Conservation (phyloP, 768 basidiomycete species). For the Agaricus blazei region DNA sequence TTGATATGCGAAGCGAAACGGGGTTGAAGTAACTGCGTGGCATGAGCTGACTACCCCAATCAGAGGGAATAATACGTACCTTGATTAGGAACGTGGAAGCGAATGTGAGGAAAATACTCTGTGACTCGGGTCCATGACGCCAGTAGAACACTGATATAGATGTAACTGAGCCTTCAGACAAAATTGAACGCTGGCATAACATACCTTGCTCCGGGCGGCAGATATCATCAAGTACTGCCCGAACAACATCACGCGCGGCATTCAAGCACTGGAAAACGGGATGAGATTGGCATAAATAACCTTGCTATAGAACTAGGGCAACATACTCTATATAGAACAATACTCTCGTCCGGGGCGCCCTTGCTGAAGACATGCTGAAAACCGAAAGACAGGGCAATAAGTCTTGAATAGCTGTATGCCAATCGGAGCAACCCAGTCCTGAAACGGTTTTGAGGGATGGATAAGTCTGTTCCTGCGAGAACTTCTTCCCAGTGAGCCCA, state of each 20-base stretch:
- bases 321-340: slow-evolving; percentile 62
- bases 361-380: slow-evolving; percentile 74
- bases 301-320: neutral
- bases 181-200: slow-evolving; percentile 16
- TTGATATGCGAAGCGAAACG: slow-evolving; percentile 62
- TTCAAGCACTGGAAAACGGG: slow-evolving; percentile 46
- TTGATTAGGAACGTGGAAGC: slow-evolving; percentile 82
- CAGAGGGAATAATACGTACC: slow-evolving; percentile 29
- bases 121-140: slow-evolving; percentile 74
- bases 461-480: slow-evolving; percentile 45
- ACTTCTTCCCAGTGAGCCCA: slow-evolving; percentile 52
- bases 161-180: neutral
- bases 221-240: slow-evolving; percentile 53
- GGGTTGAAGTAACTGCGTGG: slow-evolving; percentile 64
- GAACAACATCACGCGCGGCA: slow-evolving; percentile 63
- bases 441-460: slow-evolving; percentile 52
- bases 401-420: slow-evolving; percentile 64
- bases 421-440: slow-evolving; percentile 56
- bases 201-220: slow-evolving; percentile 51
- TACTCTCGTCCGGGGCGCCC: slow-evolving; percentile 53
- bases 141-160: slow-evolving; percentile 35
- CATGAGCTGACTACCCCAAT: neutral
- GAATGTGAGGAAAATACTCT: slow-evolving; percentile 76
- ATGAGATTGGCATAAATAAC: neutral
- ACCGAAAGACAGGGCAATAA: slow-evolving; percentile 67